Base-by-base conservation (phyloP, 345 rosid genomes). In the Rhizophora mangle region DNA sequence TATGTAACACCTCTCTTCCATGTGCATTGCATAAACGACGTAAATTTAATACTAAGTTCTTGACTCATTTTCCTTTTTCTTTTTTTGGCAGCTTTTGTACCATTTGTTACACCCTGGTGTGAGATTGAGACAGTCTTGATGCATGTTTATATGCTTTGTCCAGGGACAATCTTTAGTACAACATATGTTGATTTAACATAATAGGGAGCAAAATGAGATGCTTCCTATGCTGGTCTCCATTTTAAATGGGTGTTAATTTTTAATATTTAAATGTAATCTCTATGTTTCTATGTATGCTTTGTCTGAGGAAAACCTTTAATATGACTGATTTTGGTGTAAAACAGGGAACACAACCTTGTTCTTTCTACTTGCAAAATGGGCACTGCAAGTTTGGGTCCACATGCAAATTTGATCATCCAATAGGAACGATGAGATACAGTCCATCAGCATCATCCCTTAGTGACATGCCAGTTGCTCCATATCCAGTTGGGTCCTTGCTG, bases 401-500 rank as follows among this genome's bases (percentile, higher is more conserved):
- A 18, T 74, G 78, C 78, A 74, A 74, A 68, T 74, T 68, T 68
- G 78, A 74, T 68, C 78, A 74, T 53, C 78, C 78, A 39, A 63
- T 68, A 37, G 72, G 68, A 62, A 24, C 63, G 22, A 63, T 74
- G 72, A 62, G 78, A 68, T 74, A 74, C 60, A 74, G 63, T 63
- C 73, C 78, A 30, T 68, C 72, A 1, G 64, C 65, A 4, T 68
- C 78, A 10, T 74, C 72, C 49, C 73, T 74, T 8, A 46, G 62
- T 39, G 77, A 67, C 37, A 26, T 73, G 63, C 77, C 77, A 15
- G 72, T 73, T 67, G 56, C 72, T 20, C 77, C 77, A 13, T 73
- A 61, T 49, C 71, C 71, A 29, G 77, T 62, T 60, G 77, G 78
- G 31, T 73, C 72, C 53, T 47, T 73, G 60, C 62, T 67, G n/a